These are phyloP conservation scores for Wickerhamomyces mucosus DNA, from an alignment of 805 yeast species.

Conservation along the genomic window DNA sequence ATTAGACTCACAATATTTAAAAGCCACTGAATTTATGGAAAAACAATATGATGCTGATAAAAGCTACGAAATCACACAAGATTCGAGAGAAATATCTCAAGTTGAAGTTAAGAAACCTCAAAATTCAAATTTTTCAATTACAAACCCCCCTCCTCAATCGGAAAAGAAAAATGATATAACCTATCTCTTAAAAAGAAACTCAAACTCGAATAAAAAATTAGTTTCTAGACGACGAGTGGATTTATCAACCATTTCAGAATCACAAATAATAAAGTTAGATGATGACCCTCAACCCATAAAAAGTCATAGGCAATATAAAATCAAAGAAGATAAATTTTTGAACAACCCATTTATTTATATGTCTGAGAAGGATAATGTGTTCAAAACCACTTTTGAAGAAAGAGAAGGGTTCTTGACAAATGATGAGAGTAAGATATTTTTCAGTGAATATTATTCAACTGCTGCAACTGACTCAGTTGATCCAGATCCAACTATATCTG, in stretches of 20 bases:
- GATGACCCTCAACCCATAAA: too few relatives aligned
- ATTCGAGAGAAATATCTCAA: not conserved
- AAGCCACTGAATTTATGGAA: constrained; percentile 7
- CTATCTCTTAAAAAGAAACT: constrained; percentile 8
- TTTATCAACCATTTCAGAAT: constrained; percentile 5
- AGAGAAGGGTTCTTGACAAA: constrained; percentile 14
- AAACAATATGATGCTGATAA: constrained; percentile 12
- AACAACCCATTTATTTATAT: constrained; percentile 1
- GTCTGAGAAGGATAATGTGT: constrained; percentile 9
- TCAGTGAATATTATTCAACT: constrained; percentile 7
- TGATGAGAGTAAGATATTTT: constrained; percentile 11
- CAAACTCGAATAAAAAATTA: constrained; percentile 2
- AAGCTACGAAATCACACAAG: constrained; percentile 2
- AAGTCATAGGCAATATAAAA: constrained; percentile 1
- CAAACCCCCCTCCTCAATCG: too few relatives aligned
- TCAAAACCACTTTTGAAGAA: constrained; percentile 2
- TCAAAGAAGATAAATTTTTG: not conserved
- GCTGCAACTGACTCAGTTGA: constrained; percentile 2
- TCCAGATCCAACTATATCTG: constrained; percentile 9
- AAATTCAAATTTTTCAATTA: not conserved
- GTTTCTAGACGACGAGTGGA: constrained; percentile 5
- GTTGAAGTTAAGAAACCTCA: not conserved
- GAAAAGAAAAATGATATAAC: constrained; percentile 14
- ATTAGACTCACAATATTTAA: not conserved
- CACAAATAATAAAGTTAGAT: constrained; percentile 14